Percentiles rank a stretch among this genome's conserved stretches.
These are phyloP conservation scores for Achlya hypogyna DNA, from an alignment of 352 stramenopile species.

Conservation along the genomic window DNA sequence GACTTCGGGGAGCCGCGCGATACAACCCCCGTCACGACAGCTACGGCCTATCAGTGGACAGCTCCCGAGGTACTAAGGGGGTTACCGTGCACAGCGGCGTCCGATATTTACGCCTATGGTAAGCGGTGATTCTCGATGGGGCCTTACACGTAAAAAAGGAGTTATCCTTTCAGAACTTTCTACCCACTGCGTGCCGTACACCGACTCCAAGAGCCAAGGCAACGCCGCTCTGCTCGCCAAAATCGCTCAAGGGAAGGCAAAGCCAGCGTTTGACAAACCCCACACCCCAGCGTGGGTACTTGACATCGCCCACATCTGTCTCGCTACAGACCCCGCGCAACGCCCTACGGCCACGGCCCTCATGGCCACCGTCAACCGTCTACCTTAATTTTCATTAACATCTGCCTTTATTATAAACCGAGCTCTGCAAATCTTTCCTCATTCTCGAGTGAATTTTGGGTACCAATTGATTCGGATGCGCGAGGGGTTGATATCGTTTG, in stretches of 20 bases:
- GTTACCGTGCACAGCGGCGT: neutral
- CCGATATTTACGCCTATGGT: slow-evolving; percentile 18
- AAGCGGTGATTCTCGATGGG: neutral
- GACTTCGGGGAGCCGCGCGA: slow-evolving; percentile 39
- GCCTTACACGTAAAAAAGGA: neutral
- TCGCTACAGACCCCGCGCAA: neutral
- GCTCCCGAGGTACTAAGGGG: slow-evolving; percentile 6
- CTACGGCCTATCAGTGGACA: neutral
- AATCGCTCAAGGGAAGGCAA: neutral
- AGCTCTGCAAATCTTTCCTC: too few relatives aligned
- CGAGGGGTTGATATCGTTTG: too few relatives aligned
- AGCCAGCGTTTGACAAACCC: neutral
- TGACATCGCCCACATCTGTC: neutral
- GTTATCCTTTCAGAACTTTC: slow-evolving; percentile 6
- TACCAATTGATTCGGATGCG: too few relatives aligned
- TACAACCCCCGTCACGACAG: neutral
- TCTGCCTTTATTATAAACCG: too few relatives aligned
- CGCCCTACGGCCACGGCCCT: neutral
- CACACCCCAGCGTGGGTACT: neutral
- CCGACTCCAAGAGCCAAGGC: neutral
- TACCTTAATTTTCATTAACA: too few relatives aligned
- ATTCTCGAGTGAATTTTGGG: too few relatives aligned
- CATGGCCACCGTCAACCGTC: neutral
- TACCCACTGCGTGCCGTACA: neutral
- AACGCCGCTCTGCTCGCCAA: neutral